phyloP scores from a whole-genome alignment of 169 alveolate genomes.

The Cryptosporidium felis region DNA sequence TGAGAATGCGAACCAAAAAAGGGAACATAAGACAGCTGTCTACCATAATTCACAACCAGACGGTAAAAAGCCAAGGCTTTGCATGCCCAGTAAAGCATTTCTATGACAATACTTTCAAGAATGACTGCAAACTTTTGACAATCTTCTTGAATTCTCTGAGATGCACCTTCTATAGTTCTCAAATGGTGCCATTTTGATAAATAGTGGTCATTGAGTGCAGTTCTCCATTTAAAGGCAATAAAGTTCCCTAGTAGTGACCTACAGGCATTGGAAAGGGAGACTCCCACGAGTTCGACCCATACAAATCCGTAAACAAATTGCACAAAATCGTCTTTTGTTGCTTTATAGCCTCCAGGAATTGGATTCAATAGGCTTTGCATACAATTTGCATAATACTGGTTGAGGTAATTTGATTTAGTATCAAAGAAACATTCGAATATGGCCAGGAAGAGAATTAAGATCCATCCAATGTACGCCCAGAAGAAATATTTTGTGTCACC shows the following conservation, averaged over 20 bases:
- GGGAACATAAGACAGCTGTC: slow-evolving; percentile 34
- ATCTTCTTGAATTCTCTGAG: slow-evolving; percentile 69
- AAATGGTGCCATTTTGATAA: slow-evolving; percentile 18
- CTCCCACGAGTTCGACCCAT: slow-evolving; percentile 53
- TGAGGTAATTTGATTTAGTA: slow-evolving; percentile 18
- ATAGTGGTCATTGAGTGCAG: slow-evolving; percentile 43
- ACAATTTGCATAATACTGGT: slow-evolving; percentile 25
- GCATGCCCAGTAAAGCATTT: slow-evolving; percentile 15
- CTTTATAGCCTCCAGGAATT: slow-evolving; percentile 15
- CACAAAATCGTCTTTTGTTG: slow-evolving; percentile 13
- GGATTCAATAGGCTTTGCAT: slow-evolving; percentile 62
- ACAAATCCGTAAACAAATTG: slow-evolving; percentile 15
- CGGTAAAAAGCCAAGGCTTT: slow-evolving; percentile 43
- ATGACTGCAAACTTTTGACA: slow-evolving; percentile 38
- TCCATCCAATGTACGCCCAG: slow-evolving; percentile 67
- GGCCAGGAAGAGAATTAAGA: slow-evolving; percentile 4
- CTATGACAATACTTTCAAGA: slow-evolving; percentile 43
- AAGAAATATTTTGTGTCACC: slow-evolving; percentile 8
- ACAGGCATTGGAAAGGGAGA: slow-evolving; percentile 11
- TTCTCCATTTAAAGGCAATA: slow-evolving; percentile 70
- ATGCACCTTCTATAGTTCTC: slow-evolving; percentile 61
- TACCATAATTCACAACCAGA: slow-evolving; percentile 32
- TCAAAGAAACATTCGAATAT: slow-evolving; percentile 61
- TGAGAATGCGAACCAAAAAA: slow-evolving; percentile 63
- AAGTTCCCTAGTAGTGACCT: slow-evolving; percentile 25